A percentile compares a stretch with the other conserved stretches of the same genome.
phyloP scores from a whole-genome alignment of 352 stramenopile species.

The Halophytophthora batemanensis region DNA sequence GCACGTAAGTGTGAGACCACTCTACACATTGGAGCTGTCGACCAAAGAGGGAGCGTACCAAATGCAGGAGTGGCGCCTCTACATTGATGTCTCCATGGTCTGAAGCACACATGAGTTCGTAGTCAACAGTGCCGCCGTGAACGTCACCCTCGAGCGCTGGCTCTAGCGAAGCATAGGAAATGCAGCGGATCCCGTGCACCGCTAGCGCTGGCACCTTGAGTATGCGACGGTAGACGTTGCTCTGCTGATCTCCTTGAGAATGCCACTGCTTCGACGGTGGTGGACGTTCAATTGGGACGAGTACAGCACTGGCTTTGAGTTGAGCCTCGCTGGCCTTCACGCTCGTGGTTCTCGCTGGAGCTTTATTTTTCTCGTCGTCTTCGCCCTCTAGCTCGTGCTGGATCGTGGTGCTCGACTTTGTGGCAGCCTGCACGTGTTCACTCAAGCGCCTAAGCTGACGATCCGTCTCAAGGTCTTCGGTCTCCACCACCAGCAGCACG shows the following conservation, averaged over 20 bases:
- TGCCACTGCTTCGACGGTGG: conserved; percentile 4
- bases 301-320: conserved; percentile 23
- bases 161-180: conserved; percentile 22
- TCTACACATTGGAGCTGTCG: conserved; percentile 15
- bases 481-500: conserved; percentile 67
- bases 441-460: conserved; percentile 57
- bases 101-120: conserved; percentile 29
- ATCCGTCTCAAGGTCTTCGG: conserved; percentile 64
- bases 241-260: conserved; percentile 7
- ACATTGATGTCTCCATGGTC: conserved; percentile 3
- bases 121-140: conserved; percentile 1
- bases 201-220: conserved; percentile 15
- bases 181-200: conserved; percentile 13
- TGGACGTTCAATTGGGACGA: conserved; percentile 17
- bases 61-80: conserved; percentile 16
- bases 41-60: conserved; percentile 16
- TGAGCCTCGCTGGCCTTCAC: conserved; percentile 12
- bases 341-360: neutral
- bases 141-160: neutral
- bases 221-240: conserved; percentile 7
- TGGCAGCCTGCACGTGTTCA: conserved; percentile 47
- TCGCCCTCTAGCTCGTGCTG: conserved; percentile 18
- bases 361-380: neutral
- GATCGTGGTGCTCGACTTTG: conserved; percentile 35
- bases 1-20: too few species aligned